phyloP scores from a whole-genome alignment of 2,329 filamentous ascomycete species.

The Ophiosphaerella narmari region DNA sequence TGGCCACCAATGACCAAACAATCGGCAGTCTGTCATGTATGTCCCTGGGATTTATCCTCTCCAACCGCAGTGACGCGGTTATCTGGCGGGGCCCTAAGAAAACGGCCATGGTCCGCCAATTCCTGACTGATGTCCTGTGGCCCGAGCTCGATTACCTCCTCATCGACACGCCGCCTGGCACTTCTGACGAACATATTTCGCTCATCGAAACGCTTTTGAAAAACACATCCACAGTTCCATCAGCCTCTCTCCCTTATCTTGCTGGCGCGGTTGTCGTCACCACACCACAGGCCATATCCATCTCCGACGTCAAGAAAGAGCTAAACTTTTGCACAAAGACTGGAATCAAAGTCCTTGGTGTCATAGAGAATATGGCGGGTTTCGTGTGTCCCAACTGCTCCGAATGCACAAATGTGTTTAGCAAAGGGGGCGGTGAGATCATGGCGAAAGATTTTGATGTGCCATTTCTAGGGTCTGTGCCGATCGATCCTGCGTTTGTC shows the following conservation, averaged over 20 bases:
- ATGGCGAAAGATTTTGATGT: constrained; percentile 89
- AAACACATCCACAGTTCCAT: constrained; percentile 25
- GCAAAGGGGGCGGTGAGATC: constrained; percentile 82
- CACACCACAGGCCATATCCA: constrained; percentile 91
- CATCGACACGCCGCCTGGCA: constrained; percentile 94
- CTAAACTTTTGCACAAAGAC: constrained; percentile 92
- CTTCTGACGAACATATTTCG: constrained; percentile 95
- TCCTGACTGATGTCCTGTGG: constrained; percentile 91
- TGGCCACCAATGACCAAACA: constrained; percentile 28
- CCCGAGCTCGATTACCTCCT: constrained; percentile 84
- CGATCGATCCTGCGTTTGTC: constrained; percentile 92
- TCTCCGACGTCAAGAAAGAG: constrained; percentile 92
- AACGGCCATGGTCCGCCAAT: constrained; percentile 98
- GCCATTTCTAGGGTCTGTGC: constrained; percentile 81
- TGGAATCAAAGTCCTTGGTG: constrained; percentile 76
- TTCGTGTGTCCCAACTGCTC: constrained; percentile 78
- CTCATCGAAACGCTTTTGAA: constrained; percentile 78
- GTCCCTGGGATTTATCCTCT: constrained; percentile 89
- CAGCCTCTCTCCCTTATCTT: constrained; percentile 48
- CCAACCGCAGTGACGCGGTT: constrained; percentile 82
- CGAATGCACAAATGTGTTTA: constrained; percentile 93
- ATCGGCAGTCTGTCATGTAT: constrained; percentile 77
- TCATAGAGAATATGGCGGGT: constrained; percentile 96
- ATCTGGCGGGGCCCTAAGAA: constrained; percentile 99
- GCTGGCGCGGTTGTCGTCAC: constrained; percentile 92